Conservation (phyloP, 257 asterid genomes). For the Nicotiana knightiana region DNA sequence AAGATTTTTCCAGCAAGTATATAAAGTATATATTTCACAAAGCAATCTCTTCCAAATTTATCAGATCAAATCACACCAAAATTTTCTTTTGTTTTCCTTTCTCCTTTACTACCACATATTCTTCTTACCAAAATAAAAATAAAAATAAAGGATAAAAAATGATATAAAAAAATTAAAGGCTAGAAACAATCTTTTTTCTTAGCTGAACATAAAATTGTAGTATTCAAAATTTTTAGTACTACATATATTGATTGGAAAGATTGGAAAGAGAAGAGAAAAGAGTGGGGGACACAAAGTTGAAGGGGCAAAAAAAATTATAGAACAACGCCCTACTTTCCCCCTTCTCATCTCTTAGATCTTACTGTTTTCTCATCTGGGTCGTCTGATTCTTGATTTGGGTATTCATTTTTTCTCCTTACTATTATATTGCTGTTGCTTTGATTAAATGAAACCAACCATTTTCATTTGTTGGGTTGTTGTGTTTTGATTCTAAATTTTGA, state of each 20-base stretch:
- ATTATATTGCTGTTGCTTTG: not conserved
- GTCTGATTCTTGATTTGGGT: slow-evolving; percentile 20
- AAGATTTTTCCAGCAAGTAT: slow-evolving; percentile 14
- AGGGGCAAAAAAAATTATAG: slow-evolving; percentile 14
- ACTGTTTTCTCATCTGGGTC: slow-evolving; percentile 7
- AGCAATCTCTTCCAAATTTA: slow-evolving; percentile 6
- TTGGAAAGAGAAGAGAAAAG: slow-evolving; percentile 17
- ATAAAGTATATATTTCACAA: not conserved
- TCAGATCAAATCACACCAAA: slow-evolving; percentile 2
- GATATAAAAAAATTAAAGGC: not conserved
- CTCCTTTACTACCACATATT: slow-evolving; percentile 12
- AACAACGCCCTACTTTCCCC: slow-evolving; percentile 19
- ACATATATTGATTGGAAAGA: slow-evolving; percentile 10
- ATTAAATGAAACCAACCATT: not conserved
- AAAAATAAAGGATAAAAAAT: not conserved
- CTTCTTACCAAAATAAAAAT: not conserved
- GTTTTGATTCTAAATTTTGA: slow-evolving; percentile 10
- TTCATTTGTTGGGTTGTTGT: not conserved
- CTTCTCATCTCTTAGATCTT: slow-evolving; percentile 15
- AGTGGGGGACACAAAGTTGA: slow-evolving; percentile 13
- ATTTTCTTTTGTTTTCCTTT: not conserved
- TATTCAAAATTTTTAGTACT: not conserved
- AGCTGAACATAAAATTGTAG: not conserved
- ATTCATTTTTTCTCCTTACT: not conserved
- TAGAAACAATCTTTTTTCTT: slow-evolving; percentile 6